phyloP scores from a whole-genome alignment of 2,329 filamentous ascomycete species.

The Diaporthe ilicicola region DNA sequence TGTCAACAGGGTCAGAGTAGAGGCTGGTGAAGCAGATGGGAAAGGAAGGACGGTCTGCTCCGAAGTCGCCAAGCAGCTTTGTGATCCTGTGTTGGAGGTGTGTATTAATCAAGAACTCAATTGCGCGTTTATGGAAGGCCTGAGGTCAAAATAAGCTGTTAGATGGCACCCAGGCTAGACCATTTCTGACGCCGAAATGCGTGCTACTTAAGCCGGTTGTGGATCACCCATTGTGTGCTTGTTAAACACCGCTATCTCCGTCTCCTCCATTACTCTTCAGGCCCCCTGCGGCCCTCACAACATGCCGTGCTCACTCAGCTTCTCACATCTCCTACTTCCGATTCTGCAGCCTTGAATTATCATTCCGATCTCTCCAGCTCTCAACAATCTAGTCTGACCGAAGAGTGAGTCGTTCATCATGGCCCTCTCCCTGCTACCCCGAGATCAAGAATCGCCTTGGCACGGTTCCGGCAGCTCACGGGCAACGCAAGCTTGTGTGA shows the following conservation, averaged over 20 bases:
- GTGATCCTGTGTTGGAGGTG: too few species aligned
- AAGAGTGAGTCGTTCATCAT: neutral
- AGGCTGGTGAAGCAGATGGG: neutral
- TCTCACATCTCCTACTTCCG: too few species aligned
- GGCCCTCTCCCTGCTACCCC: constrained; percentile 18
- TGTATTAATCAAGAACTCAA: neutral
- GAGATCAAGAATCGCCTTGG: constrained; percentile 3
- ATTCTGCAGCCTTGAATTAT: neutral
- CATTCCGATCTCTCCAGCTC: neutral
- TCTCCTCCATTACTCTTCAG: neutral
- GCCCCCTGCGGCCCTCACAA: neutral
- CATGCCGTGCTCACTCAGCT: constrained; percentile 9
- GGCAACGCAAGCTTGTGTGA: constrained; percentile 38
- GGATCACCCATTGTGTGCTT: neutral
- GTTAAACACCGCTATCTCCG: constrained; percentile 14
- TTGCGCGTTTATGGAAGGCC: neutral
- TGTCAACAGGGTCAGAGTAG: neutral
- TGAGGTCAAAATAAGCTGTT: neutral
- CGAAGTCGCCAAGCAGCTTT: neutral
- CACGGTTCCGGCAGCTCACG: constrained; percentile 29
- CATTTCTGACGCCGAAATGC: too few species aligned
- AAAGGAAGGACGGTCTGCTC: too few species aligned
- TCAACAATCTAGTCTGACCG: too few species aligned
- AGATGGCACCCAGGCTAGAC: neutral
- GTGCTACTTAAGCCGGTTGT: neutral